Percentiles rank a stretch among this genome's conserved stretches.
phyloP scores from a whole-genome alignment of 1,139 yeast genomes.

The Hansenula lynferdii region DNA sequence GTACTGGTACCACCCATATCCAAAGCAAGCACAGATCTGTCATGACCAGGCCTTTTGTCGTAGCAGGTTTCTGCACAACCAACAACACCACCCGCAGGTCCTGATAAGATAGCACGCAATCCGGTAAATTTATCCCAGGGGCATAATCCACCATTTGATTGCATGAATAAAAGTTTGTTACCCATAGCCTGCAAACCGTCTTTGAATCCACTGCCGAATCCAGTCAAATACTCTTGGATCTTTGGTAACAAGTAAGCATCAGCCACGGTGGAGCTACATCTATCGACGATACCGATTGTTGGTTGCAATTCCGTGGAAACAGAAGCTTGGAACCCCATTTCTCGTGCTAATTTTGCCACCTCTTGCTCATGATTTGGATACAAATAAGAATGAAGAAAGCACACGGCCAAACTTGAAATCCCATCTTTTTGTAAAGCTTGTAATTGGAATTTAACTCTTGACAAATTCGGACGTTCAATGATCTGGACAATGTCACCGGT shows the following conservation, averaged over 20 bases:
- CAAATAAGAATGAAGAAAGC: constrained; percentile 66
- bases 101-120: constrained; percentile 48
- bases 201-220: constrained; percentile 56
- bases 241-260: constrained; percentile 80
- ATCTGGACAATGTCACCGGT: constrained; percentile 64
- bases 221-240: constrained; percentile 52
- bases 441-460: constrained; percentile 35
- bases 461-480: constrained; percentile 41
- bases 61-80: constrained; percentile 51
- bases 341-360: constrained; percentile 52
- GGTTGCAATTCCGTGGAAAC: constrained; percentile 65
- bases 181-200: constrained; percentile 32
- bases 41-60: constrained; percentile 32
- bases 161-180: constrained; percentile 49
- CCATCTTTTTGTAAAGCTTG: constrained; percentile 45
- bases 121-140: constrained; percentile 46
- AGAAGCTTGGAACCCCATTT: constrained; percentile 63
- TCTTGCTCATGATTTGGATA: constrained; percentile 59
- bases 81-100: constrained; percentile 64
- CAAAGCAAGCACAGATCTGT: constrained; percentile 47
- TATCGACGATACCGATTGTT: constrained; percentile 64
- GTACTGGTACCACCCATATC: constrained; percentile 66
- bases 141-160: constrained; percentile 57
- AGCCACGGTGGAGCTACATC: constrained; percentile 70
- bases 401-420: constrained; percentile 60